A percentile compares a stretch with the other conserved stretches of the same genome.
phyloP scores from a whole-genome alignment of 805 yeast genomes.

The Danielozyma ontarioensis region DNA sequence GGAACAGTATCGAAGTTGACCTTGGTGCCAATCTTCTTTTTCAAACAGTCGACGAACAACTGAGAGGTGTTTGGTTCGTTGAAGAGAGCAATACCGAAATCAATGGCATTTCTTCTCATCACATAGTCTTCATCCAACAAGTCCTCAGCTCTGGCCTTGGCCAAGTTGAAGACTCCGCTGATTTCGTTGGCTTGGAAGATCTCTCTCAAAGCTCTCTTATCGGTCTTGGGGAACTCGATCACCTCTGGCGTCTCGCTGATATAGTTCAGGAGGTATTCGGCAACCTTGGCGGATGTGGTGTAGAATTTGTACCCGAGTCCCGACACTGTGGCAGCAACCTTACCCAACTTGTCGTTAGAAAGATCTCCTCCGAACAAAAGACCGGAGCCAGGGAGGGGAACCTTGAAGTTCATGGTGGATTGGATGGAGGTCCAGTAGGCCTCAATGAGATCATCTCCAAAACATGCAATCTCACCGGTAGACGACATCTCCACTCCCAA shows the following conservation, averaged over 20 bases:
- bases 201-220: slow-evolving; percentile 89
- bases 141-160: slow-evolving; percentile 81
- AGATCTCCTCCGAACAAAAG: slow-evolving; percentile 93
- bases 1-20: slow-evolving; percentile 40
- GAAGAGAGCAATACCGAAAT: slow-evolving; percentile 92
- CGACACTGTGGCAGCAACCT: slow-evolving; percentile 64
- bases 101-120: slow-evolving; percentile 99
- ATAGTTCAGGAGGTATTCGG: slow-evolving; percentile 56
- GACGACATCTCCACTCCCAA: slow-evolving; percentile 99
- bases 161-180: slow-evolving; percentile 86
- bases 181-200: slow-evolving; percentile 84
- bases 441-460: slow-evolving; percentile 78
- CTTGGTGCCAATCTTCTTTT: slow-evolving; percentile 56
- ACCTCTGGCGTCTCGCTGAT: slow-evolving; percentile 49
- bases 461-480: slow-evolving; percentile 98
- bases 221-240: slow-evolving; percentile 88
- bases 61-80: slow-evolving; percentile 93
- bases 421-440: slow-evolving; percentile 98
- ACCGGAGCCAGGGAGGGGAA: slow-evolving; percentile 89
- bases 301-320: slow-evolving; percentile 78
- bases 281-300: slow-evolving; percentile 70
- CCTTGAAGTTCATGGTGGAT: slow-evolving; percentile 93
- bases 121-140: slow-evolving; percentile 86
- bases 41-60: slow-evolving; percentile 79
- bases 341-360: slow-evolving; percentile 61